Conservation (phyloP, 2,329 filamentous ascomycete genomes). For the Emergomyces orientalis region DNA sequence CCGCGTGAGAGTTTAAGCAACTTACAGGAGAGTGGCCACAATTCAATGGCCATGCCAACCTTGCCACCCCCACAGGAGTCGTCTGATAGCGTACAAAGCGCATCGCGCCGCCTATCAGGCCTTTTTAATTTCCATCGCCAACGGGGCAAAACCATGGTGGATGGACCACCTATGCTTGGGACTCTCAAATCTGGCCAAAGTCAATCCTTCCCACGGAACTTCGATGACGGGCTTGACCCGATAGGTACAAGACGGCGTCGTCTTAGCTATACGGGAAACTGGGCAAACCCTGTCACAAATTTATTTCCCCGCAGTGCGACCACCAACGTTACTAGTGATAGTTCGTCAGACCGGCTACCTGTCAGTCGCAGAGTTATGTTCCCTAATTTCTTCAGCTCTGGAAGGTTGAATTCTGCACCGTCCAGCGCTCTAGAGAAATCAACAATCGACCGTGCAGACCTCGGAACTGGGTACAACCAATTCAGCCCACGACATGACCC, state of each 20-base stretch:
- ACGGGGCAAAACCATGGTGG: conserved; percentile 51
- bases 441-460: conserved; percentile 25
- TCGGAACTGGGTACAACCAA: conserved; percentile 37
- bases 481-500: conserved; percentile 40
- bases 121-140: conserved; percentile 51
- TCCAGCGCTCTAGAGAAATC: conserved; percentile 23
- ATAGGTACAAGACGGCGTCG: conserved; percentile 44
- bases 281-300: conserved; percentile 41
- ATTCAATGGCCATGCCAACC: conserved; percentile 17
- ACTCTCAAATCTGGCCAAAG: conserved; percentile 52
- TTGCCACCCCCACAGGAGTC: conserved; percentile 9
- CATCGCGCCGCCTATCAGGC: conserved; percentile 47
- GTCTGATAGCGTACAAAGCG: conserved; percentile 36
- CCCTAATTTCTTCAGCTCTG: conserved; percentile 36
- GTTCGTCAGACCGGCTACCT: conserved; percentile 28
- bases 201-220: conserved; percentile 52
- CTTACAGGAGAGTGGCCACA: conserved; percentile 27
- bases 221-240: conserved; percentile 44
- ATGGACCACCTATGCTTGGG: conserved; percentile 49
- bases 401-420: conserved; percentile 29
- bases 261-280: conserved; percentile 49
- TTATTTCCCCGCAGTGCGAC: conserved; percentile 40
- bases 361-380: conserved; percentile 32
- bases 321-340: conserved; percentile 32
- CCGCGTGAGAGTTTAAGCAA: conserved; percentile 36